Evolutionary conservation across 345 rosid genomes (phyloP), one percentile per base, ranked within the genome.

Genomic region (Hibiscus mutabilis): DNA sequence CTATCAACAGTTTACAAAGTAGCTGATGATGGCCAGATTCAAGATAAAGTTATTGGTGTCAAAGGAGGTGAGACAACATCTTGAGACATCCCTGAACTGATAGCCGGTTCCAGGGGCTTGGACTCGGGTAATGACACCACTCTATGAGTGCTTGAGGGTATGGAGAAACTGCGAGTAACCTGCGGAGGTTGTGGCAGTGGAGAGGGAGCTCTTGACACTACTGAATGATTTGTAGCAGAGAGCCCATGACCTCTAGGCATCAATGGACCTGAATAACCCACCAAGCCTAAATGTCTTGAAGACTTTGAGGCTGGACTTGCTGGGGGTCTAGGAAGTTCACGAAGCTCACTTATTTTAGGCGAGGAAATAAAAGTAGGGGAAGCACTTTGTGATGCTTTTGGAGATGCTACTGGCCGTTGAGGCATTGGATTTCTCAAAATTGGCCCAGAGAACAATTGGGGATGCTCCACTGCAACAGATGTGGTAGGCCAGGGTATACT

Each of bases 241-340:
- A 63, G 73, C 81, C 84, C 82, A 46, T 79, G 83, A 74, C 84
- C 82, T 85, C 81, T 82, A 15, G 82, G 79, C n/a, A 84, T 79
- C 79, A 92, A 69, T 8, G 97, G 99, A 18, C 92, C 96, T 22
- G 98, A 96, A 74, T 86, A 82, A 67, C 92, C 94, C 60, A 83
- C 62, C 22, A 73, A 46, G 66, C 78, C 75, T 16, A 73, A 72
- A 35, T 83, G 81, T 73, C 83, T 87, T 51, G 86, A 77, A 8
- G 88, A 69, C 71, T 79, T 81, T 66, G 75, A 33, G 22, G 57
- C 62, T 40, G 79, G 80, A 79, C 76, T 83, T 51, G 77, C 79
- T 2, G 96, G 96, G 27, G 98, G 99, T 85, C 97, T 88, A 33
- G 99, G 99, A 79, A 96, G 99, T 78, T 92, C 99, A 79, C 92